These are phyloP conservation scores for Scenedesmus sp. DNA, from an alignment of 163 green algal species.

Conservation along the genomic window DNA sequence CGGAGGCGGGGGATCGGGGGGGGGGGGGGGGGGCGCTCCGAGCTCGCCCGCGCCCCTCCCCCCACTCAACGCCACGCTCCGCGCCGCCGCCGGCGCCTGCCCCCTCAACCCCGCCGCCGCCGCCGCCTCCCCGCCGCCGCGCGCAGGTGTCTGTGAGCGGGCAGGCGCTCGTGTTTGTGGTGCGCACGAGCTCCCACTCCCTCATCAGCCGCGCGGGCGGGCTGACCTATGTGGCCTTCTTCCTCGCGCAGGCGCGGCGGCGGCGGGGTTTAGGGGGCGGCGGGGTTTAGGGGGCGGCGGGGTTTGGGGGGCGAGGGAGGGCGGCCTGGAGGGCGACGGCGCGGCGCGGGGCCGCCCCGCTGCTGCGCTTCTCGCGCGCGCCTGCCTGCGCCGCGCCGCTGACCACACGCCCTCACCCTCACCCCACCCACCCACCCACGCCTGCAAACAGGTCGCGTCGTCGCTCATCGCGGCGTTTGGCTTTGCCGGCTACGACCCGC, in stretches of 20 bases:
- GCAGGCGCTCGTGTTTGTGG: conserved; percentile 86
- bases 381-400: too few species aligned
- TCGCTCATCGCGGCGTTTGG: conserved; percentile 77
- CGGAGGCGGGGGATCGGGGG: too few species aligned
- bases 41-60: neutral
- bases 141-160: conserved; percentile 78
- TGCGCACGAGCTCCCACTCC: conserved; percentile 73
- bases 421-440: neutral
- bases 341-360: too few species aligned
- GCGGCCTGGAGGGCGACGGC: too few species aligned
- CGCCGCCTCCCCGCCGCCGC: neutral
- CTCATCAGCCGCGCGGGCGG: conserved; percentile 63
- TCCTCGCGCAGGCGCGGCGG: conserved; percentile 66
- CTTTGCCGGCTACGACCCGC: conserved; percentile 76
- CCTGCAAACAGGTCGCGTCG: conserved; percentile 54
- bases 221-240: conserved; percentile 84
- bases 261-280: too few species aligned
- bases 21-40: too few species aligned
- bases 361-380: too few species aligned
- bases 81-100: too few species aligned
- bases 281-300: too few species aligned
- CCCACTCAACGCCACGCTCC: too few species aligned
- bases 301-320: too few species aligned
- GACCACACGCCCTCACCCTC: neutral
- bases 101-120: neutral